Conservation (phyloP, 345 rosid genomes). For the Cochlearia excelsa region DNA sequence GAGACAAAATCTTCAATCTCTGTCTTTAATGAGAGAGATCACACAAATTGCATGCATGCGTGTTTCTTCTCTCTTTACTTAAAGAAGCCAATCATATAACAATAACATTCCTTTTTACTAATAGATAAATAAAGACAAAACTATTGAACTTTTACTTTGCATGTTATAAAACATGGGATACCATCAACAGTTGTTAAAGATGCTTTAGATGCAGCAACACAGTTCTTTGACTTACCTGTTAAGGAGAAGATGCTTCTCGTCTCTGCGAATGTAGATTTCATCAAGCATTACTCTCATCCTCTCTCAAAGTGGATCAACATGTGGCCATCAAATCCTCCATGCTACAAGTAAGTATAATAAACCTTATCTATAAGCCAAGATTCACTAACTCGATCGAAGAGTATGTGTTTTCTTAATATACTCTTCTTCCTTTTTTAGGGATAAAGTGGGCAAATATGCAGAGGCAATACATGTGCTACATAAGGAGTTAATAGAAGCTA, state of each 20-base stretch:
- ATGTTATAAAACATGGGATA: slow-evolving; percentile 57
- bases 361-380: neutral
- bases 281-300: slow-evolving; percentile 62
- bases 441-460: slow-evolving; percentile 52
- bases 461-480: slow-evolving; percentile 46
- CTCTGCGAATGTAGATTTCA: slow-evolving; percentile 56
- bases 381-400: slow-evolving; percentile 5
- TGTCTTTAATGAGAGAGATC: slow-evolving; percentile 29
- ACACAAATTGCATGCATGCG: slow-evolving; percentile 30
- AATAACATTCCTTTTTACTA: too few relatives aligned
- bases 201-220: slow-evolving; percentile 46
- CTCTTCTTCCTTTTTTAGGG: slow-evolving; percentile 34
- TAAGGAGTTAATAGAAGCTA: slow-evolving; percentile 40
- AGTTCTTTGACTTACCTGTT: slow-evolving; percentile 54
- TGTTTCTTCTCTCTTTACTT: slow-evolving; percentile 6
- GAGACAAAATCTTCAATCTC: slow-evolving; percentile 34
- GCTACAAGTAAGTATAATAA: slow-evolving; percentile 46
- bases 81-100: too few relatives aligned
- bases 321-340: slow-evolving; percentile 66
- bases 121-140: slow-evolving; percentile 12
- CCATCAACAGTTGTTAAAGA: slow-evolving; percentile 35
- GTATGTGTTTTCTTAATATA: neutral
- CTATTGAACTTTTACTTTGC: slow-evolving; percentile 23
- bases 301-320: slow-evolving; percentile 53
- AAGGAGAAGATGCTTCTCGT: slow-evolving; percentile 49